A percentile compares a stretch with the other conserved stretches of the same genome.
Conservation (phyloP, 2,329 filamentous ascomycete species). For the Epichloe sibirici region DNA sequence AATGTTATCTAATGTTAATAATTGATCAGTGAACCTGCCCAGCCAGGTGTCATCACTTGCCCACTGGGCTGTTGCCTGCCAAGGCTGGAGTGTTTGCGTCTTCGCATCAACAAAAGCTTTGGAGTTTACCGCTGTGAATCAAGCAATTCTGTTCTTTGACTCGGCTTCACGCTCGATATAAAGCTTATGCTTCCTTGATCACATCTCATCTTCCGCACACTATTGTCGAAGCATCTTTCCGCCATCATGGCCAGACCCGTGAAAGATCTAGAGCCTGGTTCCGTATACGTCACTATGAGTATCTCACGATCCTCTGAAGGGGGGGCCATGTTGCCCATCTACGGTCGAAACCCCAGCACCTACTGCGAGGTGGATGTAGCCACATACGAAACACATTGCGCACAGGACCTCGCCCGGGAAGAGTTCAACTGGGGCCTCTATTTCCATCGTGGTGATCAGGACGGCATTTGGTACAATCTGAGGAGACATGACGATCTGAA, state of each 20-base stretch:
- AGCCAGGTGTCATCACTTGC: no score
- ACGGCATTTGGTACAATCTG: slow-evolving; percentile 17
- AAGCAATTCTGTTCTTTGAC: no score
- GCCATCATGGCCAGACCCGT: slow-evolving; percentile 2
- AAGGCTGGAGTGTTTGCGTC: no score
- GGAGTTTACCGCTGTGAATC: no score
- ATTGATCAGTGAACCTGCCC: no score
- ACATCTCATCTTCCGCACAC: not conserved
- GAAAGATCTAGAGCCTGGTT: slow-evolving; percentile 5
- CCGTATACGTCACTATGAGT: slow-evolving; percentile 5
- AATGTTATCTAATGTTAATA: no score
- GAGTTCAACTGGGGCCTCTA: slow-evolving; percentile 27
- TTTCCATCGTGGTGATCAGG: slow-evolving; percentile 16
- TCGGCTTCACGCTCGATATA: no score
- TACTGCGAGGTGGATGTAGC: slow-evolving; percentile 8
- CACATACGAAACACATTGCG: slow-evolving; percentile 11
- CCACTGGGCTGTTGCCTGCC: not conserved
- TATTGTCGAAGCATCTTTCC: not conserved
- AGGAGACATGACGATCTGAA: not conserved
- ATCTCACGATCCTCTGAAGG: not conserved
- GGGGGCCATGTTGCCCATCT: not conserved
- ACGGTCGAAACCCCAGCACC: not conserved
- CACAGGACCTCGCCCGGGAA: slow-evolving; percentile 12
- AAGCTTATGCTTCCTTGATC: not conserved
- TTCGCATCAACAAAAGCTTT: no score